Evolutionary conservation across 1,284 basidiomycete species (phyloP).

Genomic region (Pseudozyma pruni): DNA sequence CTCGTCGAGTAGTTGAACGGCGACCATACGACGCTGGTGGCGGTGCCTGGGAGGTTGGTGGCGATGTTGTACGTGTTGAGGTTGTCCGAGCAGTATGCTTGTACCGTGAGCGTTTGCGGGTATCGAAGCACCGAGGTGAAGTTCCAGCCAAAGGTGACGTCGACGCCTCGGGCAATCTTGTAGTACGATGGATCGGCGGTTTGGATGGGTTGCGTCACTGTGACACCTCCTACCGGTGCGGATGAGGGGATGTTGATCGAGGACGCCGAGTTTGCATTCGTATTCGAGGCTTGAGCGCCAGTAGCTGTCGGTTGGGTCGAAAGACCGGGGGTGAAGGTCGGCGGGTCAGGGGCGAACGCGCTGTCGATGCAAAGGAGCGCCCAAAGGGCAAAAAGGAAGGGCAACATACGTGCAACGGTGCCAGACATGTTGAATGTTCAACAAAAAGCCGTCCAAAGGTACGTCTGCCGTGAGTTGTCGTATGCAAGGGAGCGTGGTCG

Average conservation of each 20-base stretch:
- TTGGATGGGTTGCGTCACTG: slow-evolving; percentile 62
- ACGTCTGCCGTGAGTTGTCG: too few species aligned
- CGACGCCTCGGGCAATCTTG: slow-evolving; percentile 63
- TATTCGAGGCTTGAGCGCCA: slow-evolving; percentile 9
- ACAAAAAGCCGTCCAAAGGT: too few species aligned
- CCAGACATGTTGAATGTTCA: too few species aligned
- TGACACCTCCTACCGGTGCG: slow-evolving; percentile 62
- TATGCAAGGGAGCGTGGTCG: too few species aligned
- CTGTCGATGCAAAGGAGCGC: slow-evolving; percentile 19
- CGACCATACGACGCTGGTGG: slow-evolving; percentile 61
- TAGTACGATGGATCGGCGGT: slow-evolving; percentile 64
- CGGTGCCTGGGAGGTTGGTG: slow-evolving; percentile 57
- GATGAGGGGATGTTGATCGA: slow-evolving; percentile 49
- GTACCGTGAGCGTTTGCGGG: slow-evolving; percentile 55
- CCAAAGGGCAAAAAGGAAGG: slow-evolving; percentile 28
- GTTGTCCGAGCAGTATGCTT: slow-evolving; percentile 63
- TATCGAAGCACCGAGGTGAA: slow-evolving; percentile 62
- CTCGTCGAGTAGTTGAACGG: slow-evolving; percentile 60
- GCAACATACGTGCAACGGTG: slow-evolving; percentile 18
- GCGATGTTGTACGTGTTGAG: slow-evolving; percentile 62
- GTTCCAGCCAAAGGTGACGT: slow-evolving; percentile 66
- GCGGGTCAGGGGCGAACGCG: slow-evolving; percentile 34
- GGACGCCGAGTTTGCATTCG: slow-evolving; percentile 7
- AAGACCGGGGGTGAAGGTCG: slow-evolving; percentile 32
- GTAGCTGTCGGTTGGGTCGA: slow-evolving; percentile 7